Base-by-base conservation (phyloP, 352 stramenopile species). In the Phytophthora parvispora region DNA sequence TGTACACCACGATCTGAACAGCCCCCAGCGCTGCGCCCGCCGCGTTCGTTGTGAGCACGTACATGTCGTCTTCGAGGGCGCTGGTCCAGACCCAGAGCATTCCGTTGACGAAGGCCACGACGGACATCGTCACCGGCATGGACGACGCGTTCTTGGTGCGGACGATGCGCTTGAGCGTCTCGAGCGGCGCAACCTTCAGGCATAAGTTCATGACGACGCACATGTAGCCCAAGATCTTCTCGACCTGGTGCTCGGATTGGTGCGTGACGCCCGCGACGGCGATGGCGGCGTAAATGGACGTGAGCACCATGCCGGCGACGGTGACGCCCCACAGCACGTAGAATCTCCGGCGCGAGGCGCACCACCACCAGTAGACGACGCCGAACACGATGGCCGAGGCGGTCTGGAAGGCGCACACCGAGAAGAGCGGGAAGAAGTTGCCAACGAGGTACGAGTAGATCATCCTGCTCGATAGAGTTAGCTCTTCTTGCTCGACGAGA, bases 341-440 rank as follows among this genome's bases (percentile, higher is more conserved):
- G 42, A 69, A 60, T 36, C 50, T 15, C 31, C 49, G 34, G 8
- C 64, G 61, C 25, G 48, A 54, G 15, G 57, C 64, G 42, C 64
- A 63, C 57, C 64, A 72, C 50, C 51, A 43, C 57, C 50, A 68
- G 52, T 68, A 69, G 15, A 74, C 38, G 31, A 48, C 45, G 4
- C 53, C 54, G 13, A 69, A 75, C 28, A 68, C 62, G 34, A 67
- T 52, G 24, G 61, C 62, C 25, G 65, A 50, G n/a, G n/a, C 22
- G 5, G 61, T 66, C 18, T 64, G 61, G 38, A 75, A 67, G 20
- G 56, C 42, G 20, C 56, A 67, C 29, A 69, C 62, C 12, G 54
- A 66, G 28, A 75, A 75, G 40, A 75, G 61, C 32, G 67, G 67
- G 67, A 72, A 75, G 38, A 74, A 66, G 47, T 69, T 74, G 7